A percentile compares a stretch with the other conserved stretches of the same genome.
phyloP scores from a whole-genome alignment of 768 basidiomycete genomes.

The Amanita rimosa region DNA sequence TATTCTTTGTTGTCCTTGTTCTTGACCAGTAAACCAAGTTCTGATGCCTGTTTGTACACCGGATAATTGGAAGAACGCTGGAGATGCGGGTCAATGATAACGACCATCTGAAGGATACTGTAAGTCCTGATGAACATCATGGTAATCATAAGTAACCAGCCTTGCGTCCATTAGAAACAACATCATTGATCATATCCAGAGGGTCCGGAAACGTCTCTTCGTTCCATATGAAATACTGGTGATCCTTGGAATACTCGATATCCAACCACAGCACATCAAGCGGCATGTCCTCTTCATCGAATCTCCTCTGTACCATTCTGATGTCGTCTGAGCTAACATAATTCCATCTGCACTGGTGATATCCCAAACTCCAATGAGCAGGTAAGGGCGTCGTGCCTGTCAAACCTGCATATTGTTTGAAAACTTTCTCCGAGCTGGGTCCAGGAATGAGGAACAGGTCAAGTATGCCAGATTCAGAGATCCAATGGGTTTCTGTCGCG shows the following conservation, averaged over 20 bases:
- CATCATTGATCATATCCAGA: conserved; percentile 83
- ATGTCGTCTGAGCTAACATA: conserved; percentile 88
- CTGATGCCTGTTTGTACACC: conserved; percentile 75
- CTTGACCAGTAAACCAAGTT: conserved; percentile 76
- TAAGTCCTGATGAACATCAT: not conserved
- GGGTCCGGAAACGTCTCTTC: conserved; percentile 89
- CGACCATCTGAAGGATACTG: conserved; percentile 66
- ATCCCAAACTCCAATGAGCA: conserved; percentile 81
- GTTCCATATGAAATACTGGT: conserved; percentile 98
- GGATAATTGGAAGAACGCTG: conserved; percentile 76
- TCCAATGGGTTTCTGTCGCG: conserved; percentile 89
- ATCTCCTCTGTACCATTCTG: conserved; percentile 69
- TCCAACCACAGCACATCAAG: conserved; percentile 97
- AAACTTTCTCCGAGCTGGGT: conserved; percentile 71
- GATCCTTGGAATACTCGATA: conserved; percentile 89
- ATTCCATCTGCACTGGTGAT: conserved; percentile 99
- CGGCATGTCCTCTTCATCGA: conserved; percentile 92
- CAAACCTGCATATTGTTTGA: conserved; percentile 74
- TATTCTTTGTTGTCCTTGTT: conserved; percentile 70
- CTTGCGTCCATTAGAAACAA: conserved; percentile 79
- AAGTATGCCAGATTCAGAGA: conserved; percentile 93
- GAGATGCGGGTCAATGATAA: conserved; percentile 94
- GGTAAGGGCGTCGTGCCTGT: conserved; percentile 88
- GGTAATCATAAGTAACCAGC: conserved; percentile 22
- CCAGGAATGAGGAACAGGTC: conserved; percentile 93